Base-by-base conservation (phyloP, 345 rosid genomes). In the Sisymbrium irio region DNA sequence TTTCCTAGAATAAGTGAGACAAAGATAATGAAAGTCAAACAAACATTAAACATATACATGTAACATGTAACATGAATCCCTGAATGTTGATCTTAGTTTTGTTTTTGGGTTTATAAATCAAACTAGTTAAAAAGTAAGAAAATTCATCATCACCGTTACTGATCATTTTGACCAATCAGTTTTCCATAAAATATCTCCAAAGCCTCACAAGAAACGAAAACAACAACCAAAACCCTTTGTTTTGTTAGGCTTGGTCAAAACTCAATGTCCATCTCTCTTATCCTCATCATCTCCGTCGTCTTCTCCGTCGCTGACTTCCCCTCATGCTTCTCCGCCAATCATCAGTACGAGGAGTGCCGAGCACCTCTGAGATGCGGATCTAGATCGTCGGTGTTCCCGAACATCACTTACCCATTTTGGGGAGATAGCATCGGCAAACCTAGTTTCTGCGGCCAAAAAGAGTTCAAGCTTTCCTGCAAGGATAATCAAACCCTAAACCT, bases 321-420 rank as follows among this genome's bases (percentile, higher is more conserved):
- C 6, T 11, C 66, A 28, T 67, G 82, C n/a, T 66, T 41, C 44
- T 71, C 77, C 9, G 53, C 22, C 35, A 61, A 80, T 18, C 36
- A 27, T n/a, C 71, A 40, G 7, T 81, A 72, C 67, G n/a, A n/a
- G 5, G 25, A 40, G 8, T 88, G 94, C 75, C 4, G 4, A 1
- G 11, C 2, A 0, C 42, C 62, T 2, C 81, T 53, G 35, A 5
- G 0, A 3, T 88, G 97, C 33, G 97, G 88, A 4, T 6, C 9
- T 14, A 4, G 5, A 33, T 1, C 49, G 4, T 2, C 8, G 20
- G 1, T 72, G 1, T 19, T 9, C 15, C 8, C 59, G 0, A 69
- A 62, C 61, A 57, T 40, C 10, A 14, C 68, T 0, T 88, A 87
- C 60, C 97, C 92, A 18, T 89, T 89, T 41, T 86, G 85, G 89